Evolutionary conservation across 1,284 basidiomycete species (phyloP).

Genomic region (Puccinia brachypodii): DNA sequence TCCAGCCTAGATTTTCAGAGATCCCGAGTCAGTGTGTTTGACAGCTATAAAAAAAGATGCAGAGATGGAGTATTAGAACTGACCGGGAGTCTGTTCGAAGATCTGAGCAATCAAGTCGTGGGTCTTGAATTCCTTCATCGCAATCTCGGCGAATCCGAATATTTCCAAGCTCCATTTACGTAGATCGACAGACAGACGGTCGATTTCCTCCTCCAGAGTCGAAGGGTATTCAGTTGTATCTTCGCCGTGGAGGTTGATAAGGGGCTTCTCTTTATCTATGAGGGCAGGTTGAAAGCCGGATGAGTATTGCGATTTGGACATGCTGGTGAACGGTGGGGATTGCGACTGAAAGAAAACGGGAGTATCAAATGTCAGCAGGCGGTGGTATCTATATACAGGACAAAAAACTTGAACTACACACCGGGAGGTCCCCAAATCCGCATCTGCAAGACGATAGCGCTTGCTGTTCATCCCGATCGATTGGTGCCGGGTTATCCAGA

Average conservation of each 20-base stretch:
- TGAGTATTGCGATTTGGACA: neutral
- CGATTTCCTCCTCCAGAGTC: slow-evolving; percentile 21
- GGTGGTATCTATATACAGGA: neutral
- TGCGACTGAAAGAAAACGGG: neutral
- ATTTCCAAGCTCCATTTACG: slow-evolving; percentile 45
- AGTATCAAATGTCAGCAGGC: neutral
- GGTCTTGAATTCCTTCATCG: slow-evolving; percentile 52
- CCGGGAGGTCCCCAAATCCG: slow-evolving; percentile 6
- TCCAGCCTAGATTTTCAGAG: slow-evolving; percentile 51
- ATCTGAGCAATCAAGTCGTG: slow-evolving; percentile 52
- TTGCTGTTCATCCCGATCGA: neutral
- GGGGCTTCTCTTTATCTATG: neutral
- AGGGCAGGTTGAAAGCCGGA: neutral
- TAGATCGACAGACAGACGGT: slow-evolving; percentile 15
- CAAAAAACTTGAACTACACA: neutral
- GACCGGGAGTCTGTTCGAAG: slow-evolving; percentile 51
- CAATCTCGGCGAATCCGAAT: slow-evolving; percentile 50
- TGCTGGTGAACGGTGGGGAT: neutral
- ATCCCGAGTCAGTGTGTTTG: neutral
- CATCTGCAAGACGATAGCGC: slow-evolving; percentile 10
- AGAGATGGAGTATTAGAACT: slow-evolving; percentile 47
- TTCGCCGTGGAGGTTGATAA: slow-evolving; percentile 18
- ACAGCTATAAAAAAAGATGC: neutral
- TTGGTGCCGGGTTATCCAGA: neutral
- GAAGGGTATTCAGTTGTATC: neutral